phyloP scores from a whole-genome alignment of 2,329 filamentous ascomycete species.

The Thermoascus crustaceus region DNA sequence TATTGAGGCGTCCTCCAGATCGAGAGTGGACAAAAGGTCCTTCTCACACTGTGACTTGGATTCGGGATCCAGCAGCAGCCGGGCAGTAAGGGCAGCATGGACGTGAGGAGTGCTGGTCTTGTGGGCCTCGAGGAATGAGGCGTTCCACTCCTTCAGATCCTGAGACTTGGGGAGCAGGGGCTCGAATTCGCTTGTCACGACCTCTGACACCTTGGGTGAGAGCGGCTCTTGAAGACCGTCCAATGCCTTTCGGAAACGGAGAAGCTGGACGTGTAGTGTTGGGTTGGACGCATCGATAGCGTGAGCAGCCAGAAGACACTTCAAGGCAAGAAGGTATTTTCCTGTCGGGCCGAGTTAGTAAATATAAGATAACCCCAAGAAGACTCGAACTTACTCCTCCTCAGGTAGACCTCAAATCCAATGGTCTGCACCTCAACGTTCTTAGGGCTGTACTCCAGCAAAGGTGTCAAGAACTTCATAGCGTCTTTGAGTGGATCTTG shows the following conservation, averaged over 20 bases:
- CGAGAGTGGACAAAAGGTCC: conserved; percentile 53
- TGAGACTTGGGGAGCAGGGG: conserved; percentile 48
- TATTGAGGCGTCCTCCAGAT: conserved; percentile 43
- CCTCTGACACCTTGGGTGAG: conserved; percentile 56
- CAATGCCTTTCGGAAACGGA: conserved; percentile 59
- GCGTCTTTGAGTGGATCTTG: conserved; percentile 76
- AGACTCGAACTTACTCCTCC: conserved; percentile 57
- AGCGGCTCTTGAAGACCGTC: conserved; percentile 52
- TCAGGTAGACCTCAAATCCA: conserved; percentile 83
- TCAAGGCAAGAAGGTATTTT: conserved; percentile 80
- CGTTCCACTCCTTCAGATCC: conserved; percentile 57
- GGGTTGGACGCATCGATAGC: conserved; percentile 61
- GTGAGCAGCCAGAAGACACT: conserved; percentile 69
- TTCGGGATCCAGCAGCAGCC: conserved; percentile 50
- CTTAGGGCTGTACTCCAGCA: conserved; percentile 75
- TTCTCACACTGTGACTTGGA: conserved; percentile 52
- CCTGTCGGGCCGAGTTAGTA: conserved; percentile 43
- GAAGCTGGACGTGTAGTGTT: conserved; percentile 65
- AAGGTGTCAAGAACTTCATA: conserved; percentile 72
- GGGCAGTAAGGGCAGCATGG: conserved; percentile 55
- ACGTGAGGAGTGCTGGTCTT: conserved; percentile 54
- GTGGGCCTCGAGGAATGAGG: conserved; percentile 56
- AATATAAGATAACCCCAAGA: background rate
- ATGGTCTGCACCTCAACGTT: conserved; percentile 73
- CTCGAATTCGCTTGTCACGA: conserved; percentile 62